Evolutionary conservation across 1,284 basidiomycete genomes (phyloP).

Genomic region (Austroboletus sp.): DNA sequence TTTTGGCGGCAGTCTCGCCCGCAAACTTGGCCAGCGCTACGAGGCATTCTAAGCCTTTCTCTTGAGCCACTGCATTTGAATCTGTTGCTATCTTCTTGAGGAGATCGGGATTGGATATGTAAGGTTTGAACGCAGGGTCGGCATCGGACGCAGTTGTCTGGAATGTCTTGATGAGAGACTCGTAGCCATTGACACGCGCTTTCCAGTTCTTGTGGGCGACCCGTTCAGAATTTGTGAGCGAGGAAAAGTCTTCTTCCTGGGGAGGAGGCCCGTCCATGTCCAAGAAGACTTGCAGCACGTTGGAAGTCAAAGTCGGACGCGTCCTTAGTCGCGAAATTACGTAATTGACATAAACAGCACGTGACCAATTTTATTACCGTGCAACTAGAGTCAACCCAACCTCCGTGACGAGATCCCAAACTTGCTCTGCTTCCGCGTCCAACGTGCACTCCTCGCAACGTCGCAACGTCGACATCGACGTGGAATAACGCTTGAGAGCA

Average conservation of each 20-base stretch:
- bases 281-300: slow-evolving; percentile 7
- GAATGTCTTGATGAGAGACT: slow-evolving; percentile 80
- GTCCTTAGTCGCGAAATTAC: slow-evolving; percentile 13
- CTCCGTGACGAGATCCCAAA: slow-evolving; percentile 53
- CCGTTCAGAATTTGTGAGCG: slow-evolving; percentile 75
- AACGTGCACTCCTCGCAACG: slow-evolving; percentile 38
- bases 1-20: slow-evolving; percentile 79
- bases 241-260: slow-evolving; percentile 88
- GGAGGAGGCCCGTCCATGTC: slow-evolving; percentile 85
- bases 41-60: slow-evolving; percentile 89
- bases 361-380: slow-evolving; percentile 30
- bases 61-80: slow-evolving; percentile 94
- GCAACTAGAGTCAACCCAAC: slow-evolving; percentile 52
- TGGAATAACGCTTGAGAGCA: slow-evolving; percentile 44
- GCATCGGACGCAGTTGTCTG: slow-evolving; percentile 84
- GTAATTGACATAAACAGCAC: slow-evolving; percentile 23
- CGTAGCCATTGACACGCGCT: slow-evolving; percentile 90
- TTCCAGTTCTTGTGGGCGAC: slow-evolving; percentile 98
- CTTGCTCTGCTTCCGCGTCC: slow-evolving; percentile 48
- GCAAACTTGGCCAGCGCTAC: slow-evolving; percentile 84
- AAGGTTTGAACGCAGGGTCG: slow-evolving; percentile 91
- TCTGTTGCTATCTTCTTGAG: slow-evolving; percentile 87
- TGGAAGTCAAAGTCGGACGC: slow-evolving; percentile 15
- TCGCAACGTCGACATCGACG: slow-evolving; percentile 39
- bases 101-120: slow-evolving; percentile 67